These are phyloP conservation scores for Cordia subcordata DNA, from an alignment of 257 asterid genomes.

Conservation along the genomic window DNA sequence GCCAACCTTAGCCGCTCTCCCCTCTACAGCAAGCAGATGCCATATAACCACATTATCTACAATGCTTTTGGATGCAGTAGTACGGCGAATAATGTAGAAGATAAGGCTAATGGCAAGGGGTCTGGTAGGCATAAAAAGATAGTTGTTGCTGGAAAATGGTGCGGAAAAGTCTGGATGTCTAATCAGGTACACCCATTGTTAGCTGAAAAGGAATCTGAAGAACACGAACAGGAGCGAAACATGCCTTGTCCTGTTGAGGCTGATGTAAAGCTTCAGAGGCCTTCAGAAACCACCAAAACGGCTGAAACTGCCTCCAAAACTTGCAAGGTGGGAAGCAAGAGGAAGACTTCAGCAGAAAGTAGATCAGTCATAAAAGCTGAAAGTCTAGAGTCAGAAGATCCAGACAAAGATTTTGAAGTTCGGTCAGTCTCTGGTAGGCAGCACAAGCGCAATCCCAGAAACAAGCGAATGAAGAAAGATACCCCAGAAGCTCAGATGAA, in stretches of 20 bases:
- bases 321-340: slow-evolving; percentile 39
- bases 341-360: slow-evolving; percentile 35
- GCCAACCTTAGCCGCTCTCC: slow-evolving; percentile 94
- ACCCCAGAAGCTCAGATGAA: neutral
- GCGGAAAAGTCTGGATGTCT: slow-evolving; percentile 98
- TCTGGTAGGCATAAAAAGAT: slow-evolving; percentile 65
- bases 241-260: slow-evolving; percentile 24
- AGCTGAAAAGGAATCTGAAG: slow-evolving; percentile 42
- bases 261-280: slow-evolving; percentile 41
- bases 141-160: slow-evolving; percentile 94
- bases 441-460: slow-evolving; percentile 41
- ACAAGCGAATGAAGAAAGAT: slow-evolving; percentile 23
- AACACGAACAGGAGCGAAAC: slow-evolving; percentile 29
- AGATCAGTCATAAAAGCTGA: slow-evolving; percentile 30
- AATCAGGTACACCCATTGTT: slow-evolving; percentile 84
- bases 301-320: slow-evolving; percentile 24
- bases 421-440: slow-evolving; percentile 51
- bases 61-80: slow-evolving; percentile 72
- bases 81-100: slow-evolving; percentile 25
- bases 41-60: slow-evolving; percentile 67
- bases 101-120: slow-evolving; percentile 37
- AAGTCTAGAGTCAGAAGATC: slow-evolving; percentile 10
- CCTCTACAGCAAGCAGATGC: slow-evolving; percentile 95
- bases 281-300: slow-evolving; percentile 24
- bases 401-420: slow-evolving; percentile 51